Evolutionary conservation across 257 asterid genomes (phyloP).

Genomic region (Capsicum chinense): DNA sequence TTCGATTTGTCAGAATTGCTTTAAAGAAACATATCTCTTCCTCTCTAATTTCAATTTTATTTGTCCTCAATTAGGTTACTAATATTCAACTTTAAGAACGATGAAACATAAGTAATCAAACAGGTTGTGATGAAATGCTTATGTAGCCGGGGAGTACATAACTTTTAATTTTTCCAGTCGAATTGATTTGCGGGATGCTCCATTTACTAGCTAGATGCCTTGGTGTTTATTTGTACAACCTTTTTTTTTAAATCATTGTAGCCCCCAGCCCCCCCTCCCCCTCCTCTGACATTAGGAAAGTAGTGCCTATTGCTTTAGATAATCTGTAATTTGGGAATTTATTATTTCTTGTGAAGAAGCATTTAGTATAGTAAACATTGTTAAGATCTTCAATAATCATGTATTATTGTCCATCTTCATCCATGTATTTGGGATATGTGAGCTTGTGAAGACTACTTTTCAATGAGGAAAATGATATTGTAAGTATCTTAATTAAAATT

Average conservation of each 20-base stretch:
- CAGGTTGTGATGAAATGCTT: neutral
- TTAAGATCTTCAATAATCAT: neutral
- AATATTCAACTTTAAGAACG: constrained; percentile 11
- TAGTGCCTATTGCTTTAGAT: neutral
- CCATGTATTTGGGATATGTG: neutral
- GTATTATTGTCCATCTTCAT: neutral
- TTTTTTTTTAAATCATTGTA: neutral
- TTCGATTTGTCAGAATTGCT: neutral
- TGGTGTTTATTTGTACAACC: neutral
- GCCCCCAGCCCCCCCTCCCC: neutral
- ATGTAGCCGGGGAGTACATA: neutral
- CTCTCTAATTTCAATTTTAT: neutral
- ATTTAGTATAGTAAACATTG: neutral
- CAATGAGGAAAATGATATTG: neutral
- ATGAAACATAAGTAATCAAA: neutral
- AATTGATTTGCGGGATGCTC: neutral
- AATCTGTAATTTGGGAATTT: neutral
- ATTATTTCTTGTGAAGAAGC: neutral
- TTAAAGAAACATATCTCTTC: neutral
- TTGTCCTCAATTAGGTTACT: neutral
- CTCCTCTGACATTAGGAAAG: neutral
- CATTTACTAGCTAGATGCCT: neutral
- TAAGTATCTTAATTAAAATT: neutral
- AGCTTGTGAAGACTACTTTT: neutral
- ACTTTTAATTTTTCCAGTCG: neutral